Base-by-base conservation (phyloP, 2,329 filamentous ascomycete species). In the Clonostachys rhizophaga region DNA sequence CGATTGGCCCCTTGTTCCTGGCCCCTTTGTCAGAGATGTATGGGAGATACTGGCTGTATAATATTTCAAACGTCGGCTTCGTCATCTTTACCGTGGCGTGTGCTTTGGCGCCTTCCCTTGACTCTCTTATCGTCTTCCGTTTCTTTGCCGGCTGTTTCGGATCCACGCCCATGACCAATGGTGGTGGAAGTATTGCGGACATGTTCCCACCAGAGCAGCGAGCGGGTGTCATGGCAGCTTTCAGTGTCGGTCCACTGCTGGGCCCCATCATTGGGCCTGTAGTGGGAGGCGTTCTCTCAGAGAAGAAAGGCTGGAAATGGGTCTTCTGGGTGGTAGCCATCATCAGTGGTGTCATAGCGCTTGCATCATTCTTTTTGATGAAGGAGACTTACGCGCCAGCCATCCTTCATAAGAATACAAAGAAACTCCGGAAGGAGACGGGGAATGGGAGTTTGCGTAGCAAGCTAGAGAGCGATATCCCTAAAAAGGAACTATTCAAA, bases 121-220 rank as follows among this genome's bases (percentile, higher is more conserved):
- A 83, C 51, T 81, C 82, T 3, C 59, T 89, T 7, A 71, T 86
- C 58, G 64, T 83, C 10, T 81, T 79, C 4, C 72, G 83, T 7
- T 85, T 87, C 61, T 76, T 84, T 45, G 70, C 74, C 20, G 82
- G 78, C 0, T 71, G 83, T 43, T 81, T 81, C 47, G 81, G 78
- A 4, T 76, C 75, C 0, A 81, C 82, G 0, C 81, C 83, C 2
- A 70, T 89, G 5, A 87, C 82, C 2, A 84, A 83, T 55, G 84
- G 81, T 0, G 82, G 81, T 13, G 84, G 84, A 6, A 82, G 86
- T 1, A 62, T 88, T 12, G 78, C 76, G 13, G 85, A 88, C 63
- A 74, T 87, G 40, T 86, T 76, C 65, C 66, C 73, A 0, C 69
- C 82, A 0, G 72, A 78, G 37, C 62, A 83, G 51, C 72, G 84